Evolutionary conservation across 208 protist species (phyloP).

Genomic region (Trypanosoma cruzi): DNA sequence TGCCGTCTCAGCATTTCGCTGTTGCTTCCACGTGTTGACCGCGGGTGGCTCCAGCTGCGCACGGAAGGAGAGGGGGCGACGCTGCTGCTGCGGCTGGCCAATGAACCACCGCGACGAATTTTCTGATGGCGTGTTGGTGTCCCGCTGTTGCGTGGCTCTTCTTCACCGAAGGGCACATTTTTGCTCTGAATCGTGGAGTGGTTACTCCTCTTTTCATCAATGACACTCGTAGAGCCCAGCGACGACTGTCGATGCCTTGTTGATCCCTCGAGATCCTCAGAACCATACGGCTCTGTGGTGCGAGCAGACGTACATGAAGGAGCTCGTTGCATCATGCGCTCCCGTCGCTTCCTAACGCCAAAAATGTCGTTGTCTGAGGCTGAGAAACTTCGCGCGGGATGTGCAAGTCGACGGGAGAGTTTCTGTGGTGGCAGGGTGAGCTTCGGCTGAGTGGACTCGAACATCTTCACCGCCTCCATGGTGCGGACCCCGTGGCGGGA

Average conservation of each 20-base stretch:
- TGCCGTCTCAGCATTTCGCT: not conserved
- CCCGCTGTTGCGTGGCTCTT: not conserved
- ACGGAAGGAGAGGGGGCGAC: not conserved
- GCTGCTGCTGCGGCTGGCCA: no score
- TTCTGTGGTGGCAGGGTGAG: constrained; percentile 11
- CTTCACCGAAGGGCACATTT: constrained; percentile 9
- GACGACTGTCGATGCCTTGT: not conserved
- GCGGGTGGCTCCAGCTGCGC: not conserved
- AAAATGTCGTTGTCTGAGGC: constrained; percentile 51
- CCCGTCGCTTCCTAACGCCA: constrained; percentile 35
- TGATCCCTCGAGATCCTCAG: not conserved
- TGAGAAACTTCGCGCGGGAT: constrained; percentile 20
- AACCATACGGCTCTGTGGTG: constrained; percentile 14
- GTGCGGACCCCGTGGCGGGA: constrained; percentile 12
- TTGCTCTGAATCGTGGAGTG: not conserved
- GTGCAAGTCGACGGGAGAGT: constrained; percentile 12
- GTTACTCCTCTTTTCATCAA: not conserved
- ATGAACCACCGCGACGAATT: not conserved
- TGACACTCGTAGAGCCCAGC: not conserved
- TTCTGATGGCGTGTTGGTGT: constrained; percentile 4
- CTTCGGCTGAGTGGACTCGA: constrained; percentile 21
- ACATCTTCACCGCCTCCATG: constrained; percentile 11
- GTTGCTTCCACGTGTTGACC: not conserved
- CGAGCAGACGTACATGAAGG: not conserved
- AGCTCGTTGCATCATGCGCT: constrained; percentile 1